Evolutionary conservation across 768 basidiomycete genomes (phyloP).

Genomic region (Tricholoma sp.): DNA sequence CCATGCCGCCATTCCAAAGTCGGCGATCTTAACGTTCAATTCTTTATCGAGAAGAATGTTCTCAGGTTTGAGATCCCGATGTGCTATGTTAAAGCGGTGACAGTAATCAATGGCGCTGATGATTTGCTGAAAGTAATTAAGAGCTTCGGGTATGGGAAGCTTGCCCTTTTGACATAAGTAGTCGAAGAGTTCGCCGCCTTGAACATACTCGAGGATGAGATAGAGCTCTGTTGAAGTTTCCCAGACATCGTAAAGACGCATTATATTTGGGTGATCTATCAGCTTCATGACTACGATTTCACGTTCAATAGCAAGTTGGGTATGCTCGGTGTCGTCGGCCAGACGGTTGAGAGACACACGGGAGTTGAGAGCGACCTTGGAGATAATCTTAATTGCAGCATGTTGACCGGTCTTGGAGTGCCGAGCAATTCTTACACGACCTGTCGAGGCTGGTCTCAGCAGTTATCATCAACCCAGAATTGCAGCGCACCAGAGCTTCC

Average conservation of each 20-base stretch:
- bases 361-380: conserved; percentile 66
- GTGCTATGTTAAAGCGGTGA: conserved; percentile 90
- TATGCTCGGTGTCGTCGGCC: conserved; percentile 71
- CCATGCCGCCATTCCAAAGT: conserved; percentile 98
- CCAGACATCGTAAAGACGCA: conserved; percentile 96
- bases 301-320: conserved; percentile 76
- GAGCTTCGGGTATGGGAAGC: conserved; percentile 65
- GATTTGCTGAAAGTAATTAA: conserved; percentile 90
- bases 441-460: conserved; percentile 31
- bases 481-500: conserved; percentile 65
- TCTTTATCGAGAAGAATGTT: conserved; percentile 83
- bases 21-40: conserved; percentile 89
- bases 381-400: conserved; percentile 93
- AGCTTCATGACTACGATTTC: conserved; percentile 99
- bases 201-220: conserved; percentile 91
- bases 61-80: conserved; percentile 93
- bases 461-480: neutral
- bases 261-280: conserved; percentile 90
- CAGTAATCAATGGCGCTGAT: conserved; percentile 90
- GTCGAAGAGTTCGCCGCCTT: conserved; percentile 93
- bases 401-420: conserved; percentile 85
- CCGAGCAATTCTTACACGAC: conserved; percentile 85
- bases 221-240: conserved; percentile 87
- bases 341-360: conserved; percentile 64
- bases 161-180: conserved; percentile 78